Base-by-base conservation (phyloP, 176 grass and related monocot genomes). In the Oryza glumipatula region DNA sequence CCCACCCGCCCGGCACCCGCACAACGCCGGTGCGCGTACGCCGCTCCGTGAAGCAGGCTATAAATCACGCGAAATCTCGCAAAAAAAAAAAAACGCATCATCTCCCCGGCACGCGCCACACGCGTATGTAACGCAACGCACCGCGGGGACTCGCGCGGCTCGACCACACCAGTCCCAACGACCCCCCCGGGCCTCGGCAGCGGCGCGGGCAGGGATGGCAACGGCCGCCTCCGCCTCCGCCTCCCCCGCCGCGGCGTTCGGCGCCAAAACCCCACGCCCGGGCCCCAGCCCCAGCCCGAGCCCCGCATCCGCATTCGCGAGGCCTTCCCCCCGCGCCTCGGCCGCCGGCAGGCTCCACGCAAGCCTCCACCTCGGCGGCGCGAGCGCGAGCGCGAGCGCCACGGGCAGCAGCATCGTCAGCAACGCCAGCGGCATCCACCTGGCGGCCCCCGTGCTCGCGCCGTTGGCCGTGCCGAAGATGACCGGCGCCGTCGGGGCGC, bases 191-290 rank as follows among this genome's bases (percentile, higher is more conserved):
- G 3, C 19, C 61, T 16, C 63, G 48, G 81, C 19, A 13, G 67
- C 32, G 68, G 7, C 61, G 45, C 32, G 17, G 17, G 70, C 24
- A 60, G 47, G 47, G 83, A 90, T 90, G 89, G 80, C 89, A 83
- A 87, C 84, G 84, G 88, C 90, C 80, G 84, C 87, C 49, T 85
- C 92, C 75, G 86, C 86, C 48, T 85, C 92, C 71, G 68, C 87
- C 68, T 82, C 73, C 67, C 85, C 84, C 84, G 89, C 76, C 74
- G 67, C 47, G 2, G 67, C 47, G 2, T 33, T 61, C 60, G 67
- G 80, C 83, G 74, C 63, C 41, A 88, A 74, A 28, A 74, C 80
- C 80, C 49, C 46, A 45, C 28, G 56, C 56, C 73, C 71, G 0
- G 71, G 54, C 58, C 76, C 76, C 73, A 26, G 28, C 28, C 28